Evolutionary conservation across 805 yeast species (phyloP), one percentile per base, ranked within the genome.

Genomic region (Yamadazyma akitaensis): DNA sequence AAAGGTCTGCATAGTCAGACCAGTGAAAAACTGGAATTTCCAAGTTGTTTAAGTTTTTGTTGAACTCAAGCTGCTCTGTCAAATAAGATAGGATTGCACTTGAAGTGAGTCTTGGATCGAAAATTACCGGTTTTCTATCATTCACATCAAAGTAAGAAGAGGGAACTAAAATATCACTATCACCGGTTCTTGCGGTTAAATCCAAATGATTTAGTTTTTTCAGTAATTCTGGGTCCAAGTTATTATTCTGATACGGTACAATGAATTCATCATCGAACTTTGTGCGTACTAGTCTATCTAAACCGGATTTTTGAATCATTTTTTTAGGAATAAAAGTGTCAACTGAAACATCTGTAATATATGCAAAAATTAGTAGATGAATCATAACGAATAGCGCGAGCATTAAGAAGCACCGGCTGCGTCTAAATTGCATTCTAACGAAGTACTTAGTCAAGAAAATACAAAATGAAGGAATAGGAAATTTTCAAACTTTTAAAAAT

Each of bases 91-190:
- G 44, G 10, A 62, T 9, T 2, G 61, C 18, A 1, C 62, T 61
- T 33, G 57, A 42, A 4, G 71, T 62, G 44, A 63, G 49, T 31
- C 71, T 47, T 0, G 70, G 68, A 49, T 66, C 71, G 44, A 51
- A 63, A 41, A 32, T 32, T 14, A 32, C 32, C n/a, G 43, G 43
- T 14, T 32, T 24, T 12, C 5, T 24, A 11, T 32, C 37, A n/a
- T 49, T 19, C 12, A 31, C 35, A n/a, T 50, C 30, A 33, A 42
- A 36, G 17, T 51, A 51, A 4, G 49, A 47, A 5, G 50, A 46
- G 1, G 61, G 61, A 6, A 38, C 12, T 8, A 38, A 25, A 14
- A 38, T 7, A 16, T 38, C 41, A 14, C 41, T 26, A 16, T 38
- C 41, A 11, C 33, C 41, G 5, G 12, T 25, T 25, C 41, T 44